Evolutionary conservation across 495 filamentous ascomycete genomes (phyloP).

Genomic region (Penicillium riverlandense): DNA sequence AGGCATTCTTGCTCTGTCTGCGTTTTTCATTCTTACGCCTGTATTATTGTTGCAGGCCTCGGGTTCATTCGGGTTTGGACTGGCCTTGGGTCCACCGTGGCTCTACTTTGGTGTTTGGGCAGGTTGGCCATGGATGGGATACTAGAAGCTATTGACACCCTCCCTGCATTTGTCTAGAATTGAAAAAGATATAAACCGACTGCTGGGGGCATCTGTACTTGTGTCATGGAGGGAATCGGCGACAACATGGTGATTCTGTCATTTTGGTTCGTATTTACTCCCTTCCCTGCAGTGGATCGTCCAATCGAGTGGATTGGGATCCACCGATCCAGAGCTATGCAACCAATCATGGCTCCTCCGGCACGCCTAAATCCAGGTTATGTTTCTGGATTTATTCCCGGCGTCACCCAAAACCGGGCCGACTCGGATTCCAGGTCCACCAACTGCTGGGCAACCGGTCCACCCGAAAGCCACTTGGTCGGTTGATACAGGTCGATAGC

Average conservation of each 20-base stretch:
- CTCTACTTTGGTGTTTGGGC: too few species aligned
- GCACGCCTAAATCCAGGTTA: constrained; percentile 4
- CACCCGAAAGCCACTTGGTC: constrained; percentile 8
- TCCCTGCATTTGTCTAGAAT: too few species aligned
- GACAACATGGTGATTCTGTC: background rate
- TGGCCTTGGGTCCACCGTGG: too few species aligned
- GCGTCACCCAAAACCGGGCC: constrained; percentile 21
- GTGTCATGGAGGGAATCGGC: too few species aligned
- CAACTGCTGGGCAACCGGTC: constrained; percentile 18
- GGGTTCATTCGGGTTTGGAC: too few species aligned
- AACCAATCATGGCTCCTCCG: constrained; percentile 13
- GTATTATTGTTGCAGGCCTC: too few species aligned
- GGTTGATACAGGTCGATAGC: constrained; percentile 16
- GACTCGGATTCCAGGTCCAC: constrained; percentile 27
- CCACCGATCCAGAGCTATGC: constrained; percentile 4
- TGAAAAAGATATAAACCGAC: too few species aligned
- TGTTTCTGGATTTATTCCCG: constrained; percentile 18
- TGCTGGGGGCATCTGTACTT: too few species aligned
- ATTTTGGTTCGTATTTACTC: background rate
- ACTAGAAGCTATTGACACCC: too few species aligned
- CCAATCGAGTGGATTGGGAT: constrained; percentile 9
- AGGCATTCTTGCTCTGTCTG: background rate
- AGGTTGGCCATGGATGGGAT: too few species aligned
- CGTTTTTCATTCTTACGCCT: too few species aligned
- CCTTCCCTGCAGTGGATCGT: constrained; percentile 24